Conservation (phyloP, 441 rosid genomes). For the Syzygium malaccense region DNA sequence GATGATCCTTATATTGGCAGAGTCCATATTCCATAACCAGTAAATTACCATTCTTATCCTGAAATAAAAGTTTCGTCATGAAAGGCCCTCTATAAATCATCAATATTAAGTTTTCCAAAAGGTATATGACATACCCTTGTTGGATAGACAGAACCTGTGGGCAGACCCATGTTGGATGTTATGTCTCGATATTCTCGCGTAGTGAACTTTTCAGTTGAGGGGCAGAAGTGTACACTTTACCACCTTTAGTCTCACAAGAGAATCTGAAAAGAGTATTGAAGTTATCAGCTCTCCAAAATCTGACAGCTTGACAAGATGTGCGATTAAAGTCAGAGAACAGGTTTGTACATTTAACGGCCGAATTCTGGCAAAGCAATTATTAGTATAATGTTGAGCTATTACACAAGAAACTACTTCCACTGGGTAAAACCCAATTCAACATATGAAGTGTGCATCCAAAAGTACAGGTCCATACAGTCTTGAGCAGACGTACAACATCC, state of each 20-base stretch:
- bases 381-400: background rate
- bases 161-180: conserved; percentile 80
- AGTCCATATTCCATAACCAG: conserved; percentile 93
- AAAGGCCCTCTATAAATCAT: background rate
- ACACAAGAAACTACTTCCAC: background rate
- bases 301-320: background rate
- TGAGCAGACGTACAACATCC: background rate
- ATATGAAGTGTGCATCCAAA: background rate
- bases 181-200: conserved; percentile 89
- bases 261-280: conserved; percentile 36
- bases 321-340: background rate
- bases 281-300: background rate
- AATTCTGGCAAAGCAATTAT: background rate
- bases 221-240: conserved; percentile 97
- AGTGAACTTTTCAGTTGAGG: conserved; percentile 61
- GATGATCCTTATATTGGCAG: conserved; percentile 95
- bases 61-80: conserved; percentile 14
- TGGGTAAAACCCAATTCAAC: background rate
- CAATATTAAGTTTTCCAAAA: background rate
- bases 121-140: conserved; percentile 61
- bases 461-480: background rate
- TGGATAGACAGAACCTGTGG: conserved; percentile 97
- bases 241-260: conserved; percentile 97
- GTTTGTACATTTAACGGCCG: background rate
- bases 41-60: conserved; percentile 85